A percentile compares a stretch with the other conserved stretches of the same genome.
phyloP scores from a whole-genome alignment of 768 basidiomycete species.

The Suillus discolor region DNA sequence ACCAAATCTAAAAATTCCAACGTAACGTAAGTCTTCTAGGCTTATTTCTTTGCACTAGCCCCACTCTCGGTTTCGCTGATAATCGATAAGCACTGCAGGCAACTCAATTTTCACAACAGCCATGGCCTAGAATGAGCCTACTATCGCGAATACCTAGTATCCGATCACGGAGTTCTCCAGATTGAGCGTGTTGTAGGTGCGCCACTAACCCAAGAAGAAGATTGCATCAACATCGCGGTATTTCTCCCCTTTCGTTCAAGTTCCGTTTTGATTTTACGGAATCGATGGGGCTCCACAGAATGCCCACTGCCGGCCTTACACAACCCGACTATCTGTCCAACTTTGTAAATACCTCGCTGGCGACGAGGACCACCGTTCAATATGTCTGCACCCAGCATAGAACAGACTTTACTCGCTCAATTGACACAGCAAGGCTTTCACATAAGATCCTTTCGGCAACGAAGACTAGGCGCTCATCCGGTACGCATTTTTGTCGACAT shows the following conservation, averaged over 20 bases:
- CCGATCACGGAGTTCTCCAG: not conserved
- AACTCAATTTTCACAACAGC: not conserved
- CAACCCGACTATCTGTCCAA: not conserved
- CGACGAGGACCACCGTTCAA: not conserved
- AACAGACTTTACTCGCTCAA: slow-evolving; percentile 4
- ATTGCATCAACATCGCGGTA: not conserved
- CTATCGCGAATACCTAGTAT: not conserved
- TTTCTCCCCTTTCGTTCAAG: not conserved
- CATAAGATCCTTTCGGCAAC: not conserved
- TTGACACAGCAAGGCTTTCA: slow-evolving; percentile 3
- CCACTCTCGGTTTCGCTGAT: not conserved
- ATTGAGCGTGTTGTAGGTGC: not conserved
- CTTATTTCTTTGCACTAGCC: not conserved
- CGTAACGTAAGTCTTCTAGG: not conserved
- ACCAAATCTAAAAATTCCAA: not conserved
- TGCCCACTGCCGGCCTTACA: not conserved
- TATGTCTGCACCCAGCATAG: not conserved
- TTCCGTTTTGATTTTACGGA: not conserved
- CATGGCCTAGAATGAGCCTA: slow-evolving; percentile 2
- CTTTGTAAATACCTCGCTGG: not conserved
- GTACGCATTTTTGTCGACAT: not conserved
- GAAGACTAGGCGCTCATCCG: slow-evolving; percentile 3
- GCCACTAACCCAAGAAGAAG: slow-evolving; percentile 4
- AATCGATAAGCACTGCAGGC: not conserved
- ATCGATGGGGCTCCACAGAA: not conserved